phyloP scores from a whole-genome alignment of 345 rosid species.

The Eucalyptus curtisii region DNA sequence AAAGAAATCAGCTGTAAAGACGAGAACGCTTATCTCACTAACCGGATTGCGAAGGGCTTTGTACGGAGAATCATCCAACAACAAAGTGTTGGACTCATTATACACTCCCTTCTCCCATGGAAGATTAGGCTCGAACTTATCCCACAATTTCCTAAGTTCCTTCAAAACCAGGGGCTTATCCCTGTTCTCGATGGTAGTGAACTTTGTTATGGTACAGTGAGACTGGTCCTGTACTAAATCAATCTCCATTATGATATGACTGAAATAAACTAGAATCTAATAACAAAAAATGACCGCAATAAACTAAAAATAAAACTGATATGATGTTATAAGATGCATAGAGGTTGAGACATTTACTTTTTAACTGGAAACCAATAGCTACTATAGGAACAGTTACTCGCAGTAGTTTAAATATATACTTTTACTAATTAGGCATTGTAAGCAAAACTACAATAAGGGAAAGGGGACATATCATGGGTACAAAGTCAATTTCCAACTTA shows the following conservation, averaged over 20 bases:
- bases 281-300: background rate
- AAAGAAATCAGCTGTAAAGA: background rate
- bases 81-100: constrained; percentile 61
- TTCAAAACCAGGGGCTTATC: constrained; percentile 66
- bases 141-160: constrained; percentile 63
- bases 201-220: constrained; percentile 43
- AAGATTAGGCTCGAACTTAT: constrained; percentile 21
- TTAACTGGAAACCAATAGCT: background rate
- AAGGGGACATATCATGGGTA: background rate
- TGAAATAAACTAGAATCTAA: background rate
- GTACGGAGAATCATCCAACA: constrained; percentile 84
- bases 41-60: constrained; percentile 87
- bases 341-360: background rate
- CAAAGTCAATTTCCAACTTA: background rate
- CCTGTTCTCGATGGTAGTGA: constrained; percentile 35
- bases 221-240: constrained; percentile 31
- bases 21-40: background rate
- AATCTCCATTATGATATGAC: background rate
- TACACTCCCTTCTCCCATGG: constrained; percentile 54
- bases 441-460: background rate
- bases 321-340: background rate
- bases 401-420: background rate
- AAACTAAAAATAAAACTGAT: background rate
- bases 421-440: background rate
- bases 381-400: background rate